Evolutionary conservation across 2,329 filamentous ascomycete species (phyloP), one percentile per base, ranked within the genome.

Genomic region (Sphaerulina populicola): DNA sequence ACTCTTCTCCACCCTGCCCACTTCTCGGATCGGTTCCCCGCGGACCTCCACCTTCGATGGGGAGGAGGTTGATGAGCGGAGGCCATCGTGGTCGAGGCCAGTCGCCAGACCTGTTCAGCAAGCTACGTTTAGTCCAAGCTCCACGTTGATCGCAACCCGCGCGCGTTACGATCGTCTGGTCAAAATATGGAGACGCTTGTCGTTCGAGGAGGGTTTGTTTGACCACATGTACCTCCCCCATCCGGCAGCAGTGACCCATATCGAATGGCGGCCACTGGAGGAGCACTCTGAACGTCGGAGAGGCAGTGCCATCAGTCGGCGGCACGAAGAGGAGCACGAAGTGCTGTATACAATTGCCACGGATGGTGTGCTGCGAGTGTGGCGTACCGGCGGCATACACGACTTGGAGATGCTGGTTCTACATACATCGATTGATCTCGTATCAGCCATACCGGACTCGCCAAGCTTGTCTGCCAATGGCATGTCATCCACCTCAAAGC

Each of bases 191-290:
- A 81, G 89, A 57, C 80, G 91, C 47, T 73, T 94, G 21, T 86
- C 85, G 7, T 96, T 91, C 65, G 88, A 88, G 52, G 85, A 94
- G 60, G 85, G 88, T 36, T 79, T 86, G 51, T 97, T 97, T 69
- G 91, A 97, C 62, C 83, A 94, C 62, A 83, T 83, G 27, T 97
- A 97, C 68, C 80, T 98, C 1, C 76, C 82, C n/a, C 93, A 98
- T 66, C 87, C 88, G 1, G 76, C 79, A 23, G 71, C 83, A 0
- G 82, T 98, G n/a, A 91, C 87, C 2, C 82, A 80, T 53, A 71
- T 95, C 53, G 83, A 91, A 66, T 98, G 94, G 94, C 80, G 81
- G 55, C 87, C 88, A 5, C 80, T 81, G 55, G 53, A 60, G 8
- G 57, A 58, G 39, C 81, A 93, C 63, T 72, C 81, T 11, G 87